Evolutionary conservation across 768 basidiomycete species (phyloP), one percentile per base, ranked within the genome.

Genomic region (Boletus rubropictus): DNA sequence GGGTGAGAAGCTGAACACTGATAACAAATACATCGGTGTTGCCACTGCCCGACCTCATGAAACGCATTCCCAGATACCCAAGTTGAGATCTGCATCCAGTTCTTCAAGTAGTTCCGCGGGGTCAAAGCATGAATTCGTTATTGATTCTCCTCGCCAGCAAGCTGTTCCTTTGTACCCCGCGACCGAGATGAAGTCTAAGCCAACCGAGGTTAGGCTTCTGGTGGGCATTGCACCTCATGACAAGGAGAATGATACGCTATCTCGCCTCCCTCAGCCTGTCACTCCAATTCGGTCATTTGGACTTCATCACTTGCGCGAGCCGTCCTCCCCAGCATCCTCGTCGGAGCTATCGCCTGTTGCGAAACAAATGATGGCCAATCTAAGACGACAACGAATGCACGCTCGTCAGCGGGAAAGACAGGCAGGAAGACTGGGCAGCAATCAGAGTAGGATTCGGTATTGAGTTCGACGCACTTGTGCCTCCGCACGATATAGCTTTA

Each of bases 271-370:
- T 14, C 72, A 68, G 31, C 65, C 40, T 40, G 57, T 69, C 38
- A 75, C 78, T 36, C 82, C 79, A 42, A 44, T 58, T 17, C 72
- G 69, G 38, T 70, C 72, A 9, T 75, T 77, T 6, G 60, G 63
- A 24, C 67, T 68, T 11, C 71, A 60, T 5, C 49, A 66, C 25
- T 42, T 64, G 27, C 44, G 25, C 5, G 64, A 60, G 3, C 59
- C 56, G 40, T 76, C 81, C 3, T 86, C 84, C 2, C 84, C 86
- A 18, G 76, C 82, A 20, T 81, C 78, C 24, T 86, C 86, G 3
- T 77, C 84, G 9, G 87, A 89, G 51, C 68, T 89, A 41, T 89
- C 86, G 17, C 84, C 84, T 12, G 67, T 81, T 27, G 81, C 77
- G 5, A 74, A 72, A 54, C 74, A 82, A 59, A 72, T 89, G 57